A percentile compares a stretch with the other conserved stretches of the same genome.
These are phyloP conservation scores for Talaromyces adpressus DNA, from an alignment of 495 filamentous ascomycete genomes.

Conservation along the genomic window DNA sequence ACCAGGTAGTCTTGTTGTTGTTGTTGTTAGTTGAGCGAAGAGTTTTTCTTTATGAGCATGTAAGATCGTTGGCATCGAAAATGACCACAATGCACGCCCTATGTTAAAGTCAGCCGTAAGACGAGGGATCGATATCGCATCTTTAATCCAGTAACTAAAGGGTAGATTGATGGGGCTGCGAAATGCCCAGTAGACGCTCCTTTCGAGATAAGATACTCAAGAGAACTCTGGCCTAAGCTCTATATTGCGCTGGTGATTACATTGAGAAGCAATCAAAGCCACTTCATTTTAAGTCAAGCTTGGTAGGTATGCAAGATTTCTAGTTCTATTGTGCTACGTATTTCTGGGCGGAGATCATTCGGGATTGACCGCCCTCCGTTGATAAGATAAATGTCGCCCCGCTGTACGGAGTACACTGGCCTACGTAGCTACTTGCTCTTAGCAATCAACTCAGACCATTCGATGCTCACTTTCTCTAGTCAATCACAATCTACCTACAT, in stretches of 20 bases:
- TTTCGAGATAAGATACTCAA: neutral
- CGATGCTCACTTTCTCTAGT: neutral
- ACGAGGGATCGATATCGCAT: neutral
- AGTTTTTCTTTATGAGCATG: neutral
- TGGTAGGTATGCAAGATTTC: neutral
- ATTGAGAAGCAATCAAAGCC: neutral
- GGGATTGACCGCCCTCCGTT: neutral
- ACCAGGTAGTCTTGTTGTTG: neutral
- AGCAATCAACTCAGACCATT: neutral
- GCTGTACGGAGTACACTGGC: neutral
- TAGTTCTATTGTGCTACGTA: too few species aligned
- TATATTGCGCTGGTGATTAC: neutral
- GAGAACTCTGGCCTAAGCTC: neutral
- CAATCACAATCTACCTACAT: neutral
- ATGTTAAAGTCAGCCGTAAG: neutral
- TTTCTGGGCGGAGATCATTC: neutral
- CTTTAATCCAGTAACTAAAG: neutral
- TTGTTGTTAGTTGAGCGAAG: neutral
- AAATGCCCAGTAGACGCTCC: neutral
- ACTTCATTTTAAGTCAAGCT: neutral
- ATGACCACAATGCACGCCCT: neutral
- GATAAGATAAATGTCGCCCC: neutral
- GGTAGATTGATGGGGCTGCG: neutral
- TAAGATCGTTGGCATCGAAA: neutral
- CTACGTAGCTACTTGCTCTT: neutral